Evolutionary conservation across 2,329 filamentous ascomycete genomes (phyloP), one percentile per base, ranked within the genome.

Genomic region (Neonectria faginata): DNA sequence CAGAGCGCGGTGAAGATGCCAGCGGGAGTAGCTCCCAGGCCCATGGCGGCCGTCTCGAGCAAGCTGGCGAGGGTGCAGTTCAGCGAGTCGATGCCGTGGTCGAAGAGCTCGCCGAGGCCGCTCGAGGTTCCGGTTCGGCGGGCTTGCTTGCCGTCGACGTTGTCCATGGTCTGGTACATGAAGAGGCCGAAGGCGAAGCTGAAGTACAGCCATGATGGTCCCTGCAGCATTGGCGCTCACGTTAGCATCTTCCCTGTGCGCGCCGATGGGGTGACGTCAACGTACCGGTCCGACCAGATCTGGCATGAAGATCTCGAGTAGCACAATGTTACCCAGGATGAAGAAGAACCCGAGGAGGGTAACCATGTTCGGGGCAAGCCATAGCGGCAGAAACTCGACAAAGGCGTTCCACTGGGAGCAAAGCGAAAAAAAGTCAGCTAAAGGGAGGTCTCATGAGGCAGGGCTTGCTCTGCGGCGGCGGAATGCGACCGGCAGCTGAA

Each of bases 91-190:
- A 99, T 98, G 70, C 96, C 96, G 82, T 99, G 96, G 81, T 99
- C 96, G 81, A 99, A 99, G 14, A 99, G 89, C 81, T 99, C 96
- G 72, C 96, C 96, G 27, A 99, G 86, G 1, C 93, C 93, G 77
- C 94, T 97, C 31, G 95, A 98, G 4, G 95, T 97, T 57, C 95
- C 94, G 4, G 96, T 99, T 74, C 96, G 88, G 69, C 96, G 88
- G 62, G 96, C 96, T 83, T 99, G 96, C 82, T 99, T 99, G 72
- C 96, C 96, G 79, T 99, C 96, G 69, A 98, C 91, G 79, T 99
- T 99, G 84, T 99, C 96, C 91, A 99, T 94, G 14, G 96, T 99
- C 73, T 96, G 97, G 81, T 98, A 97, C 92, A 97, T 96, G 91
- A 97, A 99, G 64, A 99, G 86, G 44, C 96, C 96, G 70, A 97